Conservation (phyloP, 306 rosid species). For the Trifolium subterraneum region DNA sequence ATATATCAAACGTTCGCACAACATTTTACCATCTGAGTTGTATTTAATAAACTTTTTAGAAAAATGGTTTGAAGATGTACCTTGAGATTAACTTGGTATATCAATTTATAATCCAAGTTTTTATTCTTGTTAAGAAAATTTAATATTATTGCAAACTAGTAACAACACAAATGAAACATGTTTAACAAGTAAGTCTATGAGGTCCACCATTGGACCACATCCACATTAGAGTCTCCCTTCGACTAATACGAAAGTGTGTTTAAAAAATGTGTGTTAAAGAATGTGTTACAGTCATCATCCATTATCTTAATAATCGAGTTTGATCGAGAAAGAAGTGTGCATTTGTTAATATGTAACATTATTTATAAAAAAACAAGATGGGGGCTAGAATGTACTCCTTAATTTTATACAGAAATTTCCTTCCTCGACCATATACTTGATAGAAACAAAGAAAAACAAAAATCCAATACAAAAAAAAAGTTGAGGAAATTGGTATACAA, state of each 20-base stretch:
- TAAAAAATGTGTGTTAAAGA: background rate
- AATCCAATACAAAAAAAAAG: background rate
- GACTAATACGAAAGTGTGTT: background rate
- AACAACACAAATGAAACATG: no score
- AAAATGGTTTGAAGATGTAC: no score
- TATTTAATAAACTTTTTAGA: no score
- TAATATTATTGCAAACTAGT: no score
- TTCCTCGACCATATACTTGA: background rate
- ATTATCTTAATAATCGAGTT: background rate
- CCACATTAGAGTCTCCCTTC: no score
- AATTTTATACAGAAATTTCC: background rate
- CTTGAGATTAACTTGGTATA: background rate
- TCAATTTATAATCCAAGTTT: background rate
- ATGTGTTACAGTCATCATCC: background rate
- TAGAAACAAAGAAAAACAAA: slow-evolving; percentile 12
- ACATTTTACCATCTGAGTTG: no score
- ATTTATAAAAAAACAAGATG: background rate
- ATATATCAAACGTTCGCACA: no score
- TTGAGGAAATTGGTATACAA: background rate
- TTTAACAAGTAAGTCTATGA: background rate
- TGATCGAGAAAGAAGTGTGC: background rate
- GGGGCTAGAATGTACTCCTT: background rate
- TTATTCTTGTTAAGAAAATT: no score
- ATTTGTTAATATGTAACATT: background rate
- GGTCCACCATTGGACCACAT: background rate